A percentile compares a stretch with the other conserved stretches of the same genome.
These are phyloP conservation scores for Phaffia rhodozyma DNA, from an alignment of 1,284 basidiomycete genomes.

Conservation along the genomic window DNA sequence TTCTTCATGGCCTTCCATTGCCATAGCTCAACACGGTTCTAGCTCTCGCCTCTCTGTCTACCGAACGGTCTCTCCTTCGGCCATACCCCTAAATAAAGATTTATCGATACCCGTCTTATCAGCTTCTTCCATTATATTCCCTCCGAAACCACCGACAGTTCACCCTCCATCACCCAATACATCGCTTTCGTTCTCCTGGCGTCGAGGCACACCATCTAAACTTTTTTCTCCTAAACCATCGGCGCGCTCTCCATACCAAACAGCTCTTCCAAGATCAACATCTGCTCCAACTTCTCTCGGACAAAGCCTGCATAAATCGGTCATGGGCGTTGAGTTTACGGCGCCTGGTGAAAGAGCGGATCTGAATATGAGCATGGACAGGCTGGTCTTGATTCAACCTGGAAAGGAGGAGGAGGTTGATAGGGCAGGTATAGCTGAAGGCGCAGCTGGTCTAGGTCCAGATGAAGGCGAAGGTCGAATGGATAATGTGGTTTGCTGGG, in stretches of 20 bases:
- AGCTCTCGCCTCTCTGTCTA: background rate
- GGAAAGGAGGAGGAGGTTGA: slow-evolving; percentile 32
- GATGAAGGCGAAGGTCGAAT: slow-evolving; percentile 25
- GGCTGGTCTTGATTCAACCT: slow-evolving; percentile 45
- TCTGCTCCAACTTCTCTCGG: slow-evolving; percentile 26
- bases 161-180: background rate
- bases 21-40: no score
- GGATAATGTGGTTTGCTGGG: slow-evolving; percentile 30
- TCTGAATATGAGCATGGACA: slow-evolving; percentile 49
- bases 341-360: slow-evolving; percentile 39
- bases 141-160: no score
- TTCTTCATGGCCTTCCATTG: no score
- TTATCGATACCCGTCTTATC: background rate
- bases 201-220: background rate
- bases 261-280: slow-evolving; percentile 19
- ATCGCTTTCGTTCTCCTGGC: background rate
- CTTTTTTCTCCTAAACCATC: slow-evolving; percentile 18
- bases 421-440: slow-evolving; percentile 35
- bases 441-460: slow-evolving; percentile 55
- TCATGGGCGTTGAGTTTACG: slow-evolving; percentile 6
- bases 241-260: slow-evolving; percentile 12
- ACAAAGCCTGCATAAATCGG: slow-evolving; percentile 12
- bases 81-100: background rate
- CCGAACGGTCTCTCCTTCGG: background rate
- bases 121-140: background rate